phyloP scores from a whole-genome alignment of 495 filamentous ascomycete genomes.

The Penicillium samsonianum region DNA sequence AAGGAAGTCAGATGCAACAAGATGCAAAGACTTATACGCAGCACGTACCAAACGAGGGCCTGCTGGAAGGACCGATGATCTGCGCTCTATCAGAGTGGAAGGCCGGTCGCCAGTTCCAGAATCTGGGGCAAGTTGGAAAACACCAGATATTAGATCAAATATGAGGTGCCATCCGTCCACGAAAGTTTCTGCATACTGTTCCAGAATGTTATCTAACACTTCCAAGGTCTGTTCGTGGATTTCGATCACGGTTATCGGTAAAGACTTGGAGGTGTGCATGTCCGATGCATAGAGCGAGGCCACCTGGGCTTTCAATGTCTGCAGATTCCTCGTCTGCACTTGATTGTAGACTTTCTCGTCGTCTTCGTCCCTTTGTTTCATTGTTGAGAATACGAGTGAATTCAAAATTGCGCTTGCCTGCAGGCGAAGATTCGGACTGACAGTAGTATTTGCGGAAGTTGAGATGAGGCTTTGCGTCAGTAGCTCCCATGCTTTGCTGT shows the following conservation, averaged over 20 bases:
- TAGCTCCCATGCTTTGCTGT: constrained; percentile 70
- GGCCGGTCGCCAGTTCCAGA: constrained; percentile 22
- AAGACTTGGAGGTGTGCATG: constrained; percentile 29
- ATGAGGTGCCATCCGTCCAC: constrained; percentile 79
- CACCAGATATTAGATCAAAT: constrained; percentile 82
- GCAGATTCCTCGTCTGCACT: constrained; percentile 70
- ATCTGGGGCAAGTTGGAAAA: constrained; percentile 59
- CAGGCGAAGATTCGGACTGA: constrained; percentile 62
- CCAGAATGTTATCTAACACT: constrained; percentile 75
- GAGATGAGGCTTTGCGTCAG: constrained; percentile 69
- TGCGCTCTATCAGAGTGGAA: constrained; percentile 22
- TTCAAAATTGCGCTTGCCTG: constrained; percentile 74
- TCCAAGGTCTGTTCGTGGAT: constrained; percentile 83
- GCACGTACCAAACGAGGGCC: constrained; percentile 76
- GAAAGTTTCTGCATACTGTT: constrained; percentile 85
- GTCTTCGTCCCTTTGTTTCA: constrained; percentile 36
- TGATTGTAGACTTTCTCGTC: constrained; percentile 39
- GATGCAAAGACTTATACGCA: constrained; percentile 83
- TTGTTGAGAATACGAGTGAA: constrained; percentile 61
- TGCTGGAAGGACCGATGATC: constrained; percentile 45
- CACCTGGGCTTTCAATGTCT: constrained; percentile 62
- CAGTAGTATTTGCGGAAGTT: constrained; percentile 56
- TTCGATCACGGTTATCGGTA: constrained; percentile 62
- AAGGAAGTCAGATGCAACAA: constrained; percentile 94
- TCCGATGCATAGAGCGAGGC: constrained; percentile 50